Evolutionary conservation across 768 basidiomycete species (phyloP), one percentile per base, ranked within the genome.

Genomic region (Phanerodontia chrysosporium): DNA sequence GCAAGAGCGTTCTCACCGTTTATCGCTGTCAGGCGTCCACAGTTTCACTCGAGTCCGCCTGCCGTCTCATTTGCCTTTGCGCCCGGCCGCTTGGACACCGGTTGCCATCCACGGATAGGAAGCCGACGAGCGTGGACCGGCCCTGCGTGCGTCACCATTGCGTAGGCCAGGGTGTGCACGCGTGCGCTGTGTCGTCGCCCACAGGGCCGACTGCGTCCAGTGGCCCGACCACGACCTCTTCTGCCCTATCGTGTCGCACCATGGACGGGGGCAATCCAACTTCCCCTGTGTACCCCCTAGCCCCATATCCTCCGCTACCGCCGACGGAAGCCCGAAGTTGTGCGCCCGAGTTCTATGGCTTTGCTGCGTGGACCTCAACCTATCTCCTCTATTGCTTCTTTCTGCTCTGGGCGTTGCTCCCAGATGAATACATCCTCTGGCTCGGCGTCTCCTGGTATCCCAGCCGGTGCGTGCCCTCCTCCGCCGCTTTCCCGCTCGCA

Each of bases 321-420:
- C 74, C 76, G 6, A 71, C 67, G 42, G 81, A 80, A 54, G 69
- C 74, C 60, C 82, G 82, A 61, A 87, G 84, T 69, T 84, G 89
- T 9, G 88, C 89, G 13, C 81, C 89, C 45, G 92, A 95, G 73
- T 88, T 93, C 66, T 92, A 93, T 64, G 92, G 93, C n/a, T 95
- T 94, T 69, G 90, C 89, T 4, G 90, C 89, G 16, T 90, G 86
- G 87, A 85, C 86, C 9, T 84, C 84, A 0, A 93, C 93, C 0
- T 85, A 82, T 53, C 72, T 92, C 27, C 72, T 84, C 1, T 94
- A 89, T 67, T 70, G 81, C 55, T 66, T 89, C 25, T 93, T 89
- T 68, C 66, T 92, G 32, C 73, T 92, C 6, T 95, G 92, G 92
- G 90, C 87, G 1, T 69, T 93, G 36, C 75, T 91, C 14, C 92